Evolutionary conservation across 805 yeast species (phyloP), one percentile per base, ranked within the genome.

Genomic region (Yarrowia sp.): DNA sequence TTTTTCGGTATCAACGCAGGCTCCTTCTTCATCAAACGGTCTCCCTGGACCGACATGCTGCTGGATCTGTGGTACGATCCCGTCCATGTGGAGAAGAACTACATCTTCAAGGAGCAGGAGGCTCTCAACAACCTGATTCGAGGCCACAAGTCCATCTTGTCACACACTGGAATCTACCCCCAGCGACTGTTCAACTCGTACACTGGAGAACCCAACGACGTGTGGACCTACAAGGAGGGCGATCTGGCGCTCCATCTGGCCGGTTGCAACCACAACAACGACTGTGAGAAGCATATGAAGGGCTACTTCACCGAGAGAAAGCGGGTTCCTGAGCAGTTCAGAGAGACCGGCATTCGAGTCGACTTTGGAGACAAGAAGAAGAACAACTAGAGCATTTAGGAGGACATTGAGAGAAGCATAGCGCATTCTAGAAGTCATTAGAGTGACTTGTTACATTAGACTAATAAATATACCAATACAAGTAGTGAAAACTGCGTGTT

Each of bases 41-140:
- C 75, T 1, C 61, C 55, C 15, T 73, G 71, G 46, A 71, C 73
- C 15, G 70, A 69, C 38, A 50, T 61, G 71, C 58, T 77, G 16
- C 65, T 78, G 19, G 77, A 78, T 32, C 41, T 76, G 42, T 77
- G 80, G 78, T 72, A 72, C 19, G 77, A 75, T 52, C 77, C 72
- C 14, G 43, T 58, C 8, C 41, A 71, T 12, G 48, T 63, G 15
- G 70, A 73, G 22, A 58, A 40, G 15, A 52, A 67, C 10, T 72
- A 67, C 69, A 49, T 38, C 43, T 70, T 74, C 19, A 72, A 71
- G 32, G 76, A 75, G 65, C 78, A 75, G 64, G 76, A 72, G 53
- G 73, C 74, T 1, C 70, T 75, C 40, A 70, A 72, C 35, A 67
- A 69, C 45, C 53, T 73, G 43, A 46, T 69, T 10, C 69, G 69